Evolutionary conservation across 371 early-diverging fungal species (phyloP).

Genomic region (Smittium mucronatum): DNA sequence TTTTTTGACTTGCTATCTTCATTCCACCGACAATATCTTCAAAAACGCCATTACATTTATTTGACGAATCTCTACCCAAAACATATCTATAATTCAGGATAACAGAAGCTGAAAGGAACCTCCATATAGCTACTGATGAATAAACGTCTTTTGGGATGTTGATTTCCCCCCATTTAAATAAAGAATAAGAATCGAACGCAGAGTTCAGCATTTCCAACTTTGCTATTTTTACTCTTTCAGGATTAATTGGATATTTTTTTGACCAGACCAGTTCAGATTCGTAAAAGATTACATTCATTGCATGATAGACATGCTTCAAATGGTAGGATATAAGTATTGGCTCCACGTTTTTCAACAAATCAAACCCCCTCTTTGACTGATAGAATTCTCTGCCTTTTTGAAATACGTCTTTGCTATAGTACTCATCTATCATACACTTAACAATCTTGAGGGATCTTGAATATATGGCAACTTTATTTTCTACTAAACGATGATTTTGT

Average conservation of each 20-base stretch:
- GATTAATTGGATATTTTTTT: background rate
- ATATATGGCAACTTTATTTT: background rate
- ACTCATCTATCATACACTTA: background rate
- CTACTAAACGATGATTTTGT: background rate
- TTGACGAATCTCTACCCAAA: background rate
- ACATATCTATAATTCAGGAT: background rate
- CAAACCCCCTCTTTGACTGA: background rate
- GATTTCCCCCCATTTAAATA: background rate
- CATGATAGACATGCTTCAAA: background rate
- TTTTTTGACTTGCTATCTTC: background rate
- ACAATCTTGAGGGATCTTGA: background rate
- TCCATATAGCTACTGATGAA: background rate
- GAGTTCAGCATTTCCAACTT: background rate
- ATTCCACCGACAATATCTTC: background rate
- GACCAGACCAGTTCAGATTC: background rate
- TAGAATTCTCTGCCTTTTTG: background rate
- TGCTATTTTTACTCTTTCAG: background rate
- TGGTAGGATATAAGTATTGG: background rate
- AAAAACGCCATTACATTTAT: background rate
- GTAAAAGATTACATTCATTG: background rate
- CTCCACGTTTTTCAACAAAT: background rate
- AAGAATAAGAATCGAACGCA: background rate
- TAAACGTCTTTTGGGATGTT: background rate
- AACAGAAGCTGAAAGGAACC: background rate
- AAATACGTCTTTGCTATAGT: background rate